Conservation (phyloP, 2,329 filamentous ascomycete genomes). For the Neonectria neomacrospora region DNA sequence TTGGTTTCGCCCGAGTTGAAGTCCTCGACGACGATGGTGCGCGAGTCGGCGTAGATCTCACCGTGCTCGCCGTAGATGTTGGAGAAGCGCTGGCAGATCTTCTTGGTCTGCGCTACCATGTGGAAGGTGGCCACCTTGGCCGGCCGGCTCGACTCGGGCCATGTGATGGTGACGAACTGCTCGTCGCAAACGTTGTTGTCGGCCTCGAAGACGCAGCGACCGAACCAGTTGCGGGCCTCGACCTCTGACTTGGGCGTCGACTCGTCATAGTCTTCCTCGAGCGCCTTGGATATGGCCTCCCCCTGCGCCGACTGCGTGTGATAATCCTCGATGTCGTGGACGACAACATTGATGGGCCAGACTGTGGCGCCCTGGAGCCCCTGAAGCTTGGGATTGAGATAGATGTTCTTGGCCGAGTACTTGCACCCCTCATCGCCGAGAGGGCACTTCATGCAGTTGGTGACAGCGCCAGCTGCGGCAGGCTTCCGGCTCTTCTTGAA, state of each 20-base stretch:
- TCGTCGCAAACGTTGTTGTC: constrained; percentile 97
- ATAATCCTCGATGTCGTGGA: constrained; percentile 89
- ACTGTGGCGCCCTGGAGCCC: constrained; percentile 73
- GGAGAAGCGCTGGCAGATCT: constrained; percentile 86
- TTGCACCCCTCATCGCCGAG: constrained; percentile 77
- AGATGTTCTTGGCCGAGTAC: constrained; percentile 87
- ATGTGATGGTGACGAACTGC: constrained; percentile 87
- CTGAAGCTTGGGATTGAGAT: constrained; percentile 71
- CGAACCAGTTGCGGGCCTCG: constrained; percentile 77
- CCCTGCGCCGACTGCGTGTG: constrained; percentile 55
- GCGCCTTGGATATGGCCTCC: constrained; percentile 55
- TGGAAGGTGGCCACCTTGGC: constrained; percentile 91
- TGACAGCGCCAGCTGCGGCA: constrained; percentile 75
- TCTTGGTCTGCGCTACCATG: constrained; percentile 91
- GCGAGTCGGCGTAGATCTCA: constrained; percentile 87
- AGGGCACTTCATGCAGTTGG: constrained; percentile 85
- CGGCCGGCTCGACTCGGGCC: constrained; percentile 76
- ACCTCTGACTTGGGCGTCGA: constrained; percentile 60
- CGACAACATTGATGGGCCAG: constrained; percentile 92
- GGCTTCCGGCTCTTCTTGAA: constrained; percentile 85
- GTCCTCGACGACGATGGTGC: constrained; percentile 78
- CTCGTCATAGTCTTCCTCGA: constrained; percentile 65
- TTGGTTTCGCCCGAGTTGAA: constrained; percentile 51
- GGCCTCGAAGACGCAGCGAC: constrained; percentile 92
- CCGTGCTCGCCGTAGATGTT: constrained; percentile 87